Percentiles rank a stretch among this genome's conserved stretches.
phyloP scores from a whole-genome alignment of 345 rosid genomes.

The Kandelia obovata region DNA sequence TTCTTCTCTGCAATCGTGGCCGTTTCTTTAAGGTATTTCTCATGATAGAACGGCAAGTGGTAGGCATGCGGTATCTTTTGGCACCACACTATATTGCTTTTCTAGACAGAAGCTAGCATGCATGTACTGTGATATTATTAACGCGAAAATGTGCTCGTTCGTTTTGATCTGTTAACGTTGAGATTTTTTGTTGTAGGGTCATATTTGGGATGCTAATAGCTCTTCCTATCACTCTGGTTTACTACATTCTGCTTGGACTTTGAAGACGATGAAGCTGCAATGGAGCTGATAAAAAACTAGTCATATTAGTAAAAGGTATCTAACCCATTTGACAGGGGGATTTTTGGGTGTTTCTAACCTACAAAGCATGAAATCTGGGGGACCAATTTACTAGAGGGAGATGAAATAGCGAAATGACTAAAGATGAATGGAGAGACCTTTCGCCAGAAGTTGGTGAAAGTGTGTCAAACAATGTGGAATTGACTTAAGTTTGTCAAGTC shows the following conservation, averaged over 20 bases:
- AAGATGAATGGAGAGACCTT: too few relatives aligned
- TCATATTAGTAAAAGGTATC: not conserved
- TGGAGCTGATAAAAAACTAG: not conserved
- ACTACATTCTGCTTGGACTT: conserved; percentile 49
- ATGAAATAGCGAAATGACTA: not conserved
- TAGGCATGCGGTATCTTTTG: too few relatives aligned
- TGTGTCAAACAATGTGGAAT: not conserved
- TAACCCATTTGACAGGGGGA: conserved; percentile 13
- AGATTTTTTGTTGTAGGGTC: conserved; percentile 32
- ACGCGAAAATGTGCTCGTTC: not conserved
- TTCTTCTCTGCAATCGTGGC: too few relatives aligned
- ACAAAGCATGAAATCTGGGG: not conserved
- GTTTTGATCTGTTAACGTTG: not conserved
- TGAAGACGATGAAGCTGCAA: conserved; percentile 19
- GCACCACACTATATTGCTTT: too few relatives aligned
- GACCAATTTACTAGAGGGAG: not conserved
- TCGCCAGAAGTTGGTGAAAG: not conserved
- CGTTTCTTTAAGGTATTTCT: too few relatives aligned
- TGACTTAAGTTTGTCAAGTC: too few relatives aligned
- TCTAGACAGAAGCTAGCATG: not conserved
- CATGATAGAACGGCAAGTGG: too few relatives aligned
- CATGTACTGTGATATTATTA: not conserved
- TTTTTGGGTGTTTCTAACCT: conserved; percentile 24
- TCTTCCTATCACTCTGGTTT: conserved; percentile 49
- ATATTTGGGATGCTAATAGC: conserved; percentile 63